Evolutionary conservation across 2,329 filamentous ascomycete species (phyloP).

Genomic region (Calonectria ilicicola): DNA sequence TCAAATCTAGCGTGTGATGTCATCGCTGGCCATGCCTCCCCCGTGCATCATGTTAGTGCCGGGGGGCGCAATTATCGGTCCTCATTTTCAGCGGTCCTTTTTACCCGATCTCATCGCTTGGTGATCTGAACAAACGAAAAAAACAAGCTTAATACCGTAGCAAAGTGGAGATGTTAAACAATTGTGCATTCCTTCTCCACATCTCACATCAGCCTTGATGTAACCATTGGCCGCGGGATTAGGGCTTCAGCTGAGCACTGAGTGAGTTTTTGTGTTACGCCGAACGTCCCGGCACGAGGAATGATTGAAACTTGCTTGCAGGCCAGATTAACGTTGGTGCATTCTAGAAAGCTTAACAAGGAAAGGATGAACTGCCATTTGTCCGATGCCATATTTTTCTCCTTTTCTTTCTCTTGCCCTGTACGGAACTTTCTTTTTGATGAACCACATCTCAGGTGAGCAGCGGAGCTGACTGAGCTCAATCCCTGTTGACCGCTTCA

Average conservation of each 20-base stretch:
- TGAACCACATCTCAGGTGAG: neutral
- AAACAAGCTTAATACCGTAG: slow-evolving; percentile 3
- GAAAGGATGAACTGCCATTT: neutral
- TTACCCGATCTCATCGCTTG: neutral
- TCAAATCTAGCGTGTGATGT: slow-evolving; percentile 6
- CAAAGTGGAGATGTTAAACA: neutral
- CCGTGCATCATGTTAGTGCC: neutral
- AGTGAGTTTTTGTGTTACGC: neutral
- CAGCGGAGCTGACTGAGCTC: neutral
- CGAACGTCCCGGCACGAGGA: neutral
- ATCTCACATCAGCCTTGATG: slow-evolving; percentile 10
- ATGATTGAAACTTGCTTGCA: neutral
- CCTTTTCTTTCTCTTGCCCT: neutral
- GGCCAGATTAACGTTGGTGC: neutral
- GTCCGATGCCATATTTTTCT: neutral
- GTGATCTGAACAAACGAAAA: neutral
- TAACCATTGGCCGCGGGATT: neutral
- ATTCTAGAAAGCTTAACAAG: neutral
- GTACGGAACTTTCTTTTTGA: neutral
- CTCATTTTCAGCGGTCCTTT: neutral
- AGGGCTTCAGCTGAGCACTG: neutral
- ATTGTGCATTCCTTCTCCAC: neutral
- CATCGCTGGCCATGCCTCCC: neutral
- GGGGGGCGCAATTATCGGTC: neutral
- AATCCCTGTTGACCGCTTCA: neutral